These are phyloP conservation scores for Hymenoscyphus albidus DNA, from an alignment of 2,329 filamentous ascomycete species.

Conservation along the genomic window DNA sequence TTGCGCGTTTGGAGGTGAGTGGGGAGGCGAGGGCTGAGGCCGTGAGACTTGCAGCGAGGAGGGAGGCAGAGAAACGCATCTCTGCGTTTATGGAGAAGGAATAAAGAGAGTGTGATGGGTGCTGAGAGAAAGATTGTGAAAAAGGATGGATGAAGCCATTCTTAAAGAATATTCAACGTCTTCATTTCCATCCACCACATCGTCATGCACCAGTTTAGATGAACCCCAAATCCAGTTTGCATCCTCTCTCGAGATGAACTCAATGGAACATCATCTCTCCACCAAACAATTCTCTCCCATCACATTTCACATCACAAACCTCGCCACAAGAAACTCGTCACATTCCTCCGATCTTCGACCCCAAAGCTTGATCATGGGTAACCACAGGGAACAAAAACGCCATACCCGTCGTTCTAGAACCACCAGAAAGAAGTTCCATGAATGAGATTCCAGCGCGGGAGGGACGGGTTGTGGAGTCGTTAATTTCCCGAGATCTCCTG, in stretches of 20 bases:
- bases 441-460: not conserved
- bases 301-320: not conserved
- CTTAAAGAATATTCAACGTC: not conserved
- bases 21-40: not conserved
- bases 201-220: not conserved
- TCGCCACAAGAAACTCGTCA: not conserved
- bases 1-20: slow-evolving; percentile 4
- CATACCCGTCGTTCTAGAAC: not conserved
- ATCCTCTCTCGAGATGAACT: not conserved
- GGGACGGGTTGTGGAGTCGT: not conserved
- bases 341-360: not conserved
- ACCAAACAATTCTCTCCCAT: not conserved
- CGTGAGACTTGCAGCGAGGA: not conserved
- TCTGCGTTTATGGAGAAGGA: not conserved
- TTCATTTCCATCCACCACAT: not conserved
- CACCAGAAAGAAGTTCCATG: not conserved
- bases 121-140: not conserved
- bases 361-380: not conserved
- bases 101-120: not conserved
- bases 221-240: not conserved
- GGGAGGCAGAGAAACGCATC: not conserved
- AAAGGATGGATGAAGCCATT: not conserved
- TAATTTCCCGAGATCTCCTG: not conserved
- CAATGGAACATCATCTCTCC: not conserved
- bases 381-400: not conserved